A percentile compares a stretch with the other conserved stretches of the same genome.
phyloP scores from a whole-genome alignment of 257 asterid species.

The Solanum paucissectum region DNA sequence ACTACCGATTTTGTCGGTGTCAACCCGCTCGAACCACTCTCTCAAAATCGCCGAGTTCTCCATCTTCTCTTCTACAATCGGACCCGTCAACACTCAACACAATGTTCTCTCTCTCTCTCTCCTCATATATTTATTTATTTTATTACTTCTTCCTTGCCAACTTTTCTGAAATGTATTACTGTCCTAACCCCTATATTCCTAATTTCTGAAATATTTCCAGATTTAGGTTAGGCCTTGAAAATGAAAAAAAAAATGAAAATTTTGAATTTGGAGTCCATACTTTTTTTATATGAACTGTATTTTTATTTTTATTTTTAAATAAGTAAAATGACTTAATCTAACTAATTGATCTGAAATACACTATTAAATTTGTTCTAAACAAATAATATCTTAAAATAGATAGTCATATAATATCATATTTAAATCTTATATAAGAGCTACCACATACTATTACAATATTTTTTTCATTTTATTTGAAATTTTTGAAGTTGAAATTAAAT shows the following conservation, averaged over 20 bases:
- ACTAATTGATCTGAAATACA: not conserved
- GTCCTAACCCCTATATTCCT: not conserved
- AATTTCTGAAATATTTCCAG: not conserved
- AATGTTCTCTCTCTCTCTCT: no score
- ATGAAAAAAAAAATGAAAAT: not conserved
- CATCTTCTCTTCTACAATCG: constrained; percentile 11
- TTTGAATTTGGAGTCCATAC: no score
- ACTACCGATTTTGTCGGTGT: constrained; percentile 48
- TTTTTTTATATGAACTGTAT: no score
- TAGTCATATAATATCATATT: no score
- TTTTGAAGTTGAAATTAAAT: no score
- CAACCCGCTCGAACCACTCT: constrained; percentile 82
- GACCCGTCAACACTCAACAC: not conserved
- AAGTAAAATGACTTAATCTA: not conserved
- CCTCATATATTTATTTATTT: no score
- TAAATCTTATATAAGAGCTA: not conserved
- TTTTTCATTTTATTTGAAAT: not conserved
- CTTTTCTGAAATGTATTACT: not conserved
- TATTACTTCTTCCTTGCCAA: no score
- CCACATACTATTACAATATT: no score
- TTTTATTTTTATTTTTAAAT: no score
- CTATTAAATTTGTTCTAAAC: no score
- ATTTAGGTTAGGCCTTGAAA: not conserved
- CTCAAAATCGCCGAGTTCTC: constrained; percentile 43
- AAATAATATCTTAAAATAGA: not conserved